These are phyloP conservation scores for Nicotiana rustica DNA, from an alignment of 305 asterid genomes.

Conservation along the genomic window DNA sequence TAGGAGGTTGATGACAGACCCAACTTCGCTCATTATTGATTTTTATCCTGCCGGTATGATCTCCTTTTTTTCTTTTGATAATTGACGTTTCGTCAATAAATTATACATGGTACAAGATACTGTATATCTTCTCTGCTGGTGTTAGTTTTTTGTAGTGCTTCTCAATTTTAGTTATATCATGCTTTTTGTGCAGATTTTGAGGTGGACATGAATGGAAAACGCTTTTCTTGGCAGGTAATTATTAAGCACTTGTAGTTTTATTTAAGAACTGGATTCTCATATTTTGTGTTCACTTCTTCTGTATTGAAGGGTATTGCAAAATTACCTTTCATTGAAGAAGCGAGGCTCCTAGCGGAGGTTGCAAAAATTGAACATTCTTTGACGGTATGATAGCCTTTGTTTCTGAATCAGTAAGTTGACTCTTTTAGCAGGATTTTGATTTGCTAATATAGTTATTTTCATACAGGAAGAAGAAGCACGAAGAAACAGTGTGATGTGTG, in stretches of 20 bases:
- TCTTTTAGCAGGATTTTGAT: slow-evolving; percentile 16
- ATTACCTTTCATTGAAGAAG: slow-evolving; percentile 94
- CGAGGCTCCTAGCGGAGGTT: slow-evolving; percentile 85
- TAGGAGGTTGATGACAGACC: slow-evolving; percentile 91
- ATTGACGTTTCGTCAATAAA: slow-evolving; percentile 28
- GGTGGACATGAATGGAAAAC: slow-evolving; percentile 97
- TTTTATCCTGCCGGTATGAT: slow-evolving; percentile 87
- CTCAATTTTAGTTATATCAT: slow-evolving; percentile 8
- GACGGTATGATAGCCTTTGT: slow-evolving; percentile 57
- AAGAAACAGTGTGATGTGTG: slow-evolving; percentile 89
- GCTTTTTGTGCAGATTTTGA: slow-evolving; percentile 68
- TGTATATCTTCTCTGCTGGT: not conserved
- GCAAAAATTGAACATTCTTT: slow-evolving; percentile 88
- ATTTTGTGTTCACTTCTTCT: slow-evolving; percentile 25
- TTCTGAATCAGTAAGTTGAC: not conserved
- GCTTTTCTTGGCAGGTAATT: slow-evolving; percentile 93
- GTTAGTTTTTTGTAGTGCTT: slow-evolving; percentile 36
- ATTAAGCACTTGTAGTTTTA: slow-evolving; percentile 24
- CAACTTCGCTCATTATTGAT: slow-evolving; percentile 86
- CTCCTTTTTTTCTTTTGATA: slow-evolving; percentile 26
- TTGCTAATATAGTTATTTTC: slow-evolving; percentile 36
- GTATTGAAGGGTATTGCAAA: slow-evolving; percentile 82
- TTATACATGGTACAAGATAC: slow-evolving; percentile 14
- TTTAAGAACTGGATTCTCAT: slow-evolving; percentile 16
- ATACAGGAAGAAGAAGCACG: slow-evolving; percentile 91